Conservation (phyloP, 108 stramenopile species). For the Seminavis robusta region DNA sequence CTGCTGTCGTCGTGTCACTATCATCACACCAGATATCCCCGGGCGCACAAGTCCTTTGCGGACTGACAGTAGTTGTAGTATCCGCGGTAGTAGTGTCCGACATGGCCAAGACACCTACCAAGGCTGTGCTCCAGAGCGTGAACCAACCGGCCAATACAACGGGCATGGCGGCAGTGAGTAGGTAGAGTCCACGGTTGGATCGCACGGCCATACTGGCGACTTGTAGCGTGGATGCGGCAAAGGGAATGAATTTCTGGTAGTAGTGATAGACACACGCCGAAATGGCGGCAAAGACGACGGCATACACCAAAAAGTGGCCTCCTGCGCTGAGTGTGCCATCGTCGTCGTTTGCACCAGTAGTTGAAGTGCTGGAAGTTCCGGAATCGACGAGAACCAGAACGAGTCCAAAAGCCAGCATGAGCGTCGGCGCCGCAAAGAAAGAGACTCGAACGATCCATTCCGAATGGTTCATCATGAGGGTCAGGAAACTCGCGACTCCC, state of each 20-base stretch:
- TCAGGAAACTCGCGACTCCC: too few species aligned
- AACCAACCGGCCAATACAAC: constrained; percentile 51
- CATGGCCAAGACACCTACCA: constrained; percentile 37
- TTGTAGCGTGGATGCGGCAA: constrained; percentile 66
- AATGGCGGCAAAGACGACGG: not conserved
- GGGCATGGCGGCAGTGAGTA: constrained; percentile 51
- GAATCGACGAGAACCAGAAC: too few species aligned
- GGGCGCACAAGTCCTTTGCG: constrained; percentile 16
- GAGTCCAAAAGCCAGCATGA: too few species aligned
- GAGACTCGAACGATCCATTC: too few species aligned
- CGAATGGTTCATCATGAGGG: too few species aligned
- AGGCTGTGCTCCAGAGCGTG: constrained; percentile 49
- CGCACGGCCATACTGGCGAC: constrained; percentile 62
- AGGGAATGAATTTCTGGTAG: constrained; percentile 44
- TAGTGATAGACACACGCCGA: not conserved
- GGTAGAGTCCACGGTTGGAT: constrained; percentile 54
- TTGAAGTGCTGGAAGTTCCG: too few species aligned
- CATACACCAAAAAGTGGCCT: constrained; percentile 3
- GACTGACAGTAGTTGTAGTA: too few species aligned
- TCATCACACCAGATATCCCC: constrained; percentile 49
- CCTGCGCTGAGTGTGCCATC: too few species aligned
- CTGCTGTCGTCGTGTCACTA: constrained; percentile 12
- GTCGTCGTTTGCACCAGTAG: too few species aligned
- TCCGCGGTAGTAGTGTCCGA: too few species aligned
- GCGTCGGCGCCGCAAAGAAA: too few species aligned